A percentile compares a stretch with the other conserved stretches of the same genome.
Evolutionary conservation across 2,329 filamentous ascomycete species (phyloP).

Genomic region (Thermochaetoides dissita): DNA sequence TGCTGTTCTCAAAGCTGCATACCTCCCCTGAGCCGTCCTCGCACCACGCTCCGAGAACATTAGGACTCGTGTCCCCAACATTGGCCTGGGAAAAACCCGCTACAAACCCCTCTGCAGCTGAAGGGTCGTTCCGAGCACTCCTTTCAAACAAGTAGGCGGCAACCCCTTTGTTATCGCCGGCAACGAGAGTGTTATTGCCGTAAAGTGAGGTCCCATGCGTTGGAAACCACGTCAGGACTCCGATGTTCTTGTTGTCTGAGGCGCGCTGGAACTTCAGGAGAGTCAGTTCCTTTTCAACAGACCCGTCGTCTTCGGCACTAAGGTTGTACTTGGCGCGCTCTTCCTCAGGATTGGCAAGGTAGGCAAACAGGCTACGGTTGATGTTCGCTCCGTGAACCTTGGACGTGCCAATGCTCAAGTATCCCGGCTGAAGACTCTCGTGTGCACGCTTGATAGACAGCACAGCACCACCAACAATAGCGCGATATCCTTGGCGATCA

Average conservation of each 20-base stretch:
- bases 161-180: constrained; percentile 94
- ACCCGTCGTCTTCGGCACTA: constrained; percentile 37
- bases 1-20: constrained; percentile 70
- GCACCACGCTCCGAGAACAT: constrained; percentile 75
- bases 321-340: constrained; percentile 57
- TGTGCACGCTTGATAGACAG: constrained; percentile 74
- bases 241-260: constrained; percentile 62
- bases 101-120: constrained; percentile 56
- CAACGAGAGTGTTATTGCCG: constrained; percentile 79
- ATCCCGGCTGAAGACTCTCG: constrained; percentile 48
- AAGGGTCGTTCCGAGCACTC: constrained; percentile 38
- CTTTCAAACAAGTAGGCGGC: constrained; percentile 76
- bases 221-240: constrained; percentile 79
- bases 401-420: constrained; percentile 54
- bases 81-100: constrained; percentile 87
- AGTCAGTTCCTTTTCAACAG: constrained; percentile 60
- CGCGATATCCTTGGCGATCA: constrained; percentile 70
- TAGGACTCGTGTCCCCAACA: constrained; percentile 82
- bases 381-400: constrained; percentile 66
- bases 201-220: constrained; percentile 85
- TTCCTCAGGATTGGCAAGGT: constrained; percentile 66
- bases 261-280: constrained; percentile 64
- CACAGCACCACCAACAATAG: constrained; percentile 75
- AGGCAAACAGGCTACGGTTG: constrained; percentile 79
- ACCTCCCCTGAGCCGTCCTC: constrained; percentile 64